Evolutionary conservation across 257 asterid genomes (phyloP), one percentile per base, ranked within the genome.

Genomic region (Avicennia marina): DNA sequence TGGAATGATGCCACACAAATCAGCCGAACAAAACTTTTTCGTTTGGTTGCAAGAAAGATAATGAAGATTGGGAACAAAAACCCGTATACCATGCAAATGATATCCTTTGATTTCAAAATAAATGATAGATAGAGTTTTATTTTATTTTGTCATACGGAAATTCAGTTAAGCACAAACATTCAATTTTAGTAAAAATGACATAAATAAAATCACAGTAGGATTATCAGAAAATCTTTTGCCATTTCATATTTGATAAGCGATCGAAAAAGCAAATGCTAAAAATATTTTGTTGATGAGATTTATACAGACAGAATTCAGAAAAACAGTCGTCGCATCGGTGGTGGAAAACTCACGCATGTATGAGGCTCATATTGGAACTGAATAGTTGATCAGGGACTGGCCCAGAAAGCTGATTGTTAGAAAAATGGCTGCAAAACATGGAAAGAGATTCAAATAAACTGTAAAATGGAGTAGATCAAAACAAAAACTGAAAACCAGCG

Each of bases 311-410:
- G n/a, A n/a, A n/a, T n/a, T n/a, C n/a, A n/a, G n/a, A n/a, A n/a
- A n/a, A n/a, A n/a, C n/a, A n/a, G n/a, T n/a, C n/a, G n/a, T n/a
- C n/a, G n/a, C n/a, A n/a, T n/a, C n/a, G n/a, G n/a, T n/a, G n/a
- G n/a, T n/a, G n/a, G n/a, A 11, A 27, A 34, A 78, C 97, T 86
- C 65, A 90, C 97, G 74, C 77, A 36, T 90, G 97, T 52, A 84
- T 64, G 52, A 90, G 73, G 43, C 19, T 82, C 97, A 90, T 90
- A 65, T 63, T 63, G 40, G 90, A 33, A 44, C 73, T 51, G 78
- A 90, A 90, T 24, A 90, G 72, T 63, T 22, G 71, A 49, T 66
- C 72, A 43, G 84, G 93, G 60, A 86, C 69, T 2, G 69, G 8
- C 19, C 97, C 97, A 20, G 87, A 72, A 43, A 89, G 86, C 80